Evolutionary conservation across 176 grass and related monocot genomes (phyloP), one percentile per base, ranked within the genome.

Genomic region (Oropetium thomaeum): DNA sequence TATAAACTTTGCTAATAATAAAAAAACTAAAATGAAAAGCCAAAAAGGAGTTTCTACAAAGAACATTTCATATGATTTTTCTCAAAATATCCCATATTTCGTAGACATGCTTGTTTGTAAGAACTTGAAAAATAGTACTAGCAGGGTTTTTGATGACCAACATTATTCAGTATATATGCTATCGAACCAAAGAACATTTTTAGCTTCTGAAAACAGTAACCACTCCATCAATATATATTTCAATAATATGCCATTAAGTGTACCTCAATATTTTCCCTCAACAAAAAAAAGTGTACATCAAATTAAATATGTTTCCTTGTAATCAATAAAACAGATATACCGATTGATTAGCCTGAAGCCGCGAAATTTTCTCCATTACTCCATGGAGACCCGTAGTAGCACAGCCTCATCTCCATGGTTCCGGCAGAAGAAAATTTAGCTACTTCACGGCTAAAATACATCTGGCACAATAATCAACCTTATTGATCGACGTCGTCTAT

Each of bases 401-500:
- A n/a, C 52, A 45, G 34, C 34, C 15, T 73, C 62, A 54, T 79
- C 16, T 57, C 51, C 80, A 45, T 48, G 25, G 1, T 17, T 29
- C 47, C 19, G 10, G 74, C 25, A 52, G 83, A 90, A 97, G 86
- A 97, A 97, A 93, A 93, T 97, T 97, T 86, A 89, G 65, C 93
- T 91, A 91, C 90, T 97, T 91, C 90, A 89, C 83, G 85, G 65
- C 77, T 69, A 87, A 79, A n/a, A n/a, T n/a, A n/a, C n/a, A 34
- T 44, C 31, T 48, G 67, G 79, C 64, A 55, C 13, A 41, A 58
- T 30, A 38, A 60, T 27, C 44, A 69, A 32, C 26, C 37, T 83
- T 87, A 83, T 83, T 79, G 23, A 57, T 0, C n/a, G n/a, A n/a
- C n/a, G n/a, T n/a, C n/a, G n/a, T n/a, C 48, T 71, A 77, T 14